These are phyloP conservation scores for Mycena rosella DNA, from an alignment of 768 basidiomycete species.

Conservation along the genomic window DNA sequence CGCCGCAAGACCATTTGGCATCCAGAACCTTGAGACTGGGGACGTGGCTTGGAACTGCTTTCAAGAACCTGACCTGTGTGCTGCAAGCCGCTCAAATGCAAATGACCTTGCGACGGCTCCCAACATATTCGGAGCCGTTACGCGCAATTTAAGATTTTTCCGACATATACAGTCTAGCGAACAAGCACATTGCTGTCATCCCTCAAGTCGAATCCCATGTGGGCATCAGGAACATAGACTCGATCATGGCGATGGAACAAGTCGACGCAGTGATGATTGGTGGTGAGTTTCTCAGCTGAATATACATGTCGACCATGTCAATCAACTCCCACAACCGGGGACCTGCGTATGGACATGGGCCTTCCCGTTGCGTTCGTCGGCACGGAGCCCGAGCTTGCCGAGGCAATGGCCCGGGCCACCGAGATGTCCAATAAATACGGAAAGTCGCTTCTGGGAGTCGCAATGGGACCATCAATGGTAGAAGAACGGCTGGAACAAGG, in stretches of 20 bases:
- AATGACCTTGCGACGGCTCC: no score
- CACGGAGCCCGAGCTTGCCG: constrained; percentile 26
- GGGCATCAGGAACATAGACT: constrained; percentile 31
- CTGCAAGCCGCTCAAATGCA: no score
- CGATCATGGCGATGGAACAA: constrained; percentile 24
- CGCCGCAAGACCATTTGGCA: no score
- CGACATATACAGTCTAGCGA: constrained; percentile 20
- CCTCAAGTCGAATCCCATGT: constrained; percentile 32
- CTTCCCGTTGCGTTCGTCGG: constrained; percentile 29
- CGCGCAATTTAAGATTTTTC: no score
- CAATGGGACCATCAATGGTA: constrained; percentile 25
- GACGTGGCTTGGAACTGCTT: no score
- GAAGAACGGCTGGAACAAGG: constrained; percentile 29
- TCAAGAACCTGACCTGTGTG: no score
- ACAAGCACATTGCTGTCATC: constrained; percentile 35
- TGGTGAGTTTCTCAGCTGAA: constrained; percentile 2
- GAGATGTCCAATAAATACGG: constrained; percentile 28
- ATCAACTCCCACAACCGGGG: constrained; percentile 11
- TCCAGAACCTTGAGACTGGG: no score
- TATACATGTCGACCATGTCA: not conserved
- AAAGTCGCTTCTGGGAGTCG: constrained; percentile 31
- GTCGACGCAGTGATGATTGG: constrained; percentile 35
- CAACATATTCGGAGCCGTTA: no score
- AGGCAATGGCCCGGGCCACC: constrained; percentile 21
- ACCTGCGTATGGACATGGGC: constrained; percentile 34